phyloP scores from a whole-genome alignment of 495 filamentous ascomycete species.

The Viridothelium virens region DNA sequence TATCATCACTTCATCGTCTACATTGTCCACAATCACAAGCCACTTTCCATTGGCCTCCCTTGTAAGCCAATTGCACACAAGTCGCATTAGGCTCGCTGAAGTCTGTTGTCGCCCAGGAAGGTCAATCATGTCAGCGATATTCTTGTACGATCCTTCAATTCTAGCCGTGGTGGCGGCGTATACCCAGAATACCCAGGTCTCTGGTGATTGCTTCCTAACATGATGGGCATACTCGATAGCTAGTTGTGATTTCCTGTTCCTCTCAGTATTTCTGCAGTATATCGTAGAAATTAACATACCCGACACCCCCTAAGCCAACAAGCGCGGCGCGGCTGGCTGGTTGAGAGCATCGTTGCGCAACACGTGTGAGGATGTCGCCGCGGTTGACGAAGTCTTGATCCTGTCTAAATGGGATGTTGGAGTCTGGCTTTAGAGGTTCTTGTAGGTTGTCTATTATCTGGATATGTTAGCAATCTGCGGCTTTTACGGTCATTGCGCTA shows the following conservation, averaged over 20 bases:
- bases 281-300: slow-evolving; percentile 30
- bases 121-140: slow-evolving; percentile 25
- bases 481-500: too few relatives aligned
- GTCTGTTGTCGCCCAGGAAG: slow-evolving; percentile 29
- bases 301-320: slow-evolving; percentile 44
- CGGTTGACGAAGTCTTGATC: slow-evolving; percentile 42
- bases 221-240: slow-evolving; percentile 39
- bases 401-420: slow-evolving; percentile 33
- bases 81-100: slow-evolving; percentile 30
- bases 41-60: slow-evolving; percentile 34
- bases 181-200: slow-evolving; percentile 47
- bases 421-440: slow-evolving; percentile 13
- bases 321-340: slow-evolving; percentile 31
- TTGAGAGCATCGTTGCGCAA: slow-evolving; percentile 28
- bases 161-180: slow-evolving; percentile 37
- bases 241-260: slow-evolving; percentile 35
- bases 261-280: too few relatives aligned
- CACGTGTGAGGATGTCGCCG: slow-evolving; percentile 30
- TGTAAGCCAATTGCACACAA: slow-evolving; percentile 38
- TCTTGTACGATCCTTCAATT: slow-evolving; percentile 29
- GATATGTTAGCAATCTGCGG: too few relatives aligned
- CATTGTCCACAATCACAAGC: slow-evolving; percentile 48
- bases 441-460: too few relatives aligned
- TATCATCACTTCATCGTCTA: slow-evolving; percentile 35
- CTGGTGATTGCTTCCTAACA: slow-evolving; percentile 32